phyloP scores from a whole-genome alignment of 768 basidiomycete species.

The Podaxis rugospora region DNA sequence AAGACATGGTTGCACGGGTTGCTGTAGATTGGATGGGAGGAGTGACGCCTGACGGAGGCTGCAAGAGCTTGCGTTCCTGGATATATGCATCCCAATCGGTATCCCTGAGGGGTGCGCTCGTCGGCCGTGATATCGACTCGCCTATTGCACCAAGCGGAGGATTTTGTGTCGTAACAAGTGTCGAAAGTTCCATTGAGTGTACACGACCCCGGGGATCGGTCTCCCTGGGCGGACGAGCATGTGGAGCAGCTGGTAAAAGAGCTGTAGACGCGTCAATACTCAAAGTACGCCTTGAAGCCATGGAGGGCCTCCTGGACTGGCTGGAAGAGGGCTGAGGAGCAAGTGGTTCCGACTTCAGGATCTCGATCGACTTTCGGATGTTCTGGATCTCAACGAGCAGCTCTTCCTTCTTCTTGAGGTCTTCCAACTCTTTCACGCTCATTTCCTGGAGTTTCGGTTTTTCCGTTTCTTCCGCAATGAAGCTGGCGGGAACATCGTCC shows the following conservation, averaged over 20 bases:
- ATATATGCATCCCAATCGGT: constrained; percentile 88
- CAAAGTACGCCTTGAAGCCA: constrained; percentile 63
- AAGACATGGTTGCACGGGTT: constrained; percentile 50
- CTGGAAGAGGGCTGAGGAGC: constrained; percentile 47
- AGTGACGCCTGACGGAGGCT: constrained; percentile 77
- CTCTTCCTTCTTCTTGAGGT: constrained; percentile 63
- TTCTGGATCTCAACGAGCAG: constrained; percentile 75
- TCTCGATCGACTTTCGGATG: constrained; percentile 75
- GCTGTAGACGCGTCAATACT: constrained; percentile 60
- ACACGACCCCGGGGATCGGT: constrained; percentile 63
- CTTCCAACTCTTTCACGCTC: constrained; percentile 40
- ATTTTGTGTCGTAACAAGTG: constrained; percentile 16
- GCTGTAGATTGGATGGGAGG: constrained; percentile 71
- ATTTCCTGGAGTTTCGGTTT: constrained; percentile 23
- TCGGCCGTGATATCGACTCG: constrained; percentile 61
- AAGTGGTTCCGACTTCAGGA: constrained; percentile 68
- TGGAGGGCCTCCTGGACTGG: constrained; percentile 60
- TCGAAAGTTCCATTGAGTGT: constrained; percentile 69
- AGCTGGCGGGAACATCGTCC: constrained; percentile 68
- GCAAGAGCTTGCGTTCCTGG: constrained; percentile 77
- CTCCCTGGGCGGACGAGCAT: constrained; percentile 67
- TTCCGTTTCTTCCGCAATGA: constrained; percentile 42
- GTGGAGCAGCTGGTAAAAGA: constrained; percentile 43
- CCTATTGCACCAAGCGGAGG: constrained; percentile 35
- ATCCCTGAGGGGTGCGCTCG: constrained; percentile 68